Percentiles rank a stretch among this genome's conserved stretches.
Conservation (phyloP, 2,329 filamentous ascomycete genomes). For the Bipolaris oryzae region DNA sequence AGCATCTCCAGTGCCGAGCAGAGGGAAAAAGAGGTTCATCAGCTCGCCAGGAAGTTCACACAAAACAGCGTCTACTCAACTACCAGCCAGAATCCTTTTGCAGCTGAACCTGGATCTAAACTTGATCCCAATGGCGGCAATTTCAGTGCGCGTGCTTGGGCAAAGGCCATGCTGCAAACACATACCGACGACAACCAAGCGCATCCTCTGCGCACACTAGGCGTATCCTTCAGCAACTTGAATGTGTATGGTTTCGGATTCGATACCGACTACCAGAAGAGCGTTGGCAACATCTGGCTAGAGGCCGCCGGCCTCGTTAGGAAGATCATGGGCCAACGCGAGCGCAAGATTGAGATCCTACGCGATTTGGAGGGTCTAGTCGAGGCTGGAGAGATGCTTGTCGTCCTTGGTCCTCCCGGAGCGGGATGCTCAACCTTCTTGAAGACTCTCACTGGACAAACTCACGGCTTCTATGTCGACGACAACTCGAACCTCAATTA, state of each 20-base stretch:
- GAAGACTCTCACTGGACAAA: slow-evolving; percentile 83
- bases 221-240: slow-evolving; percentile 54
- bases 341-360: slow-evolving; percentile 66
- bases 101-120: slow-evolving; percentile 49
- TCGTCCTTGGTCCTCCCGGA: slow-evolving; percentile 72
- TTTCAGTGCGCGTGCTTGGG: slow-evolving; percentile 57
- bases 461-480: slow-evolving; percentile 77
- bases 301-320: slow-evolving; percentile 49
- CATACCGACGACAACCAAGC: slow-evolving; percentile 51
- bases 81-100: slow-evolving; percentile 37
- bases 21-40: too few species aligned
- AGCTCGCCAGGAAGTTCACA: too few species aligned
- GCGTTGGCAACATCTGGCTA: slow-evolving; percentile 55
- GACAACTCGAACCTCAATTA: slow-evolving; percentile 79
- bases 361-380: slow-evolving; percentile 71
- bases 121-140: slow-evolving; percentile 55
- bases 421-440: slow-evolving; percentile 81
- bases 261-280: slow-evolving; percentile 59
- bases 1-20: too few species aligned
- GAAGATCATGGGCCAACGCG: slow-evolving; percentile 42
- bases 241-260: slow-evolving; percentile 57
- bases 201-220: slow-evolving; percentile 52
- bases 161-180: slow-evolving; percentile 57
- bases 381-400: slow-evolving; percentile 74
- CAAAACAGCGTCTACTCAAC: too few species aligned